phyloP scores from a whole-genome alignment of 2,329 filamentous ascomycete genomes.

The Fusarium floridanum region DNA sequence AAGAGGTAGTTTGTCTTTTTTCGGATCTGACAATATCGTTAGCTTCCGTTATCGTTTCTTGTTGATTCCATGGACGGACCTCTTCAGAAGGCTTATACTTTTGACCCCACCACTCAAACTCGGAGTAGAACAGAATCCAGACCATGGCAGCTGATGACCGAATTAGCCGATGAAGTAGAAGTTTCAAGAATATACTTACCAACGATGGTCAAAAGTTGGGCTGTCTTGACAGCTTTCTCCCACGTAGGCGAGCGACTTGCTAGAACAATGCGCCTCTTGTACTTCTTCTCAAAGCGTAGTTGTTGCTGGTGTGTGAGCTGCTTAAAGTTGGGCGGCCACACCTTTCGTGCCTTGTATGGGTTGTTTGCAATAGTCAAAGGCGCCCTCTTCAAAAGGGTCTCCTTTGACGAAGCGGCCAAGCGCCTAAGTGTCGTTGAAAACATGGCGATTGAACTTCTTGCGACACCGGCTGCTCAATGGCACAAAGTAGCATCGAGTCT shows the following conservation, averaged over 20 bases:
- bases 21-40: conserved; percentile 49
- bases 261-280: conserved; percentile 76
- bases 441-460: conserved; percentile 44
- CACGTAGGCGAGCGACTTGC: conserved; percentile 73
- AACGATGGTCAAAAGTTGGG: conserved; percentile 70
- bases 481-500: conserved; percentile 17
- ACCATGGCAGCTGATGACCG: conserved; percentile 50
- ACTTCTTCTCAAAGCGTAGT: conserved; percentile 83
- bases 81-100: conserved; percentile 59
- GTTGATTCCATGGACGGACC: conserved; percentile 42
- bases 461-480: conserved; percentile 23
- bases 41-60: conserved; percentile 8
- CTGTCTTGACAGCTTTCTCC: conserved; percentile 74
- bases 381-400: conserved; percentile 43
- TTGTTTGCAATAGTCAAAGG: conserved; percentile 61
- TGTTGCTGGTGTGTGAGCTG: conserved; percentile 78
- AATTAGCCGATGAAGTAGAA: conserved; percentile 20
- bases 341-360: conserved; percentile 75
- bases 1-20: conserved; percentile 55
- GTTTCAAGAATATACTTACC: conserved; percentile 54
- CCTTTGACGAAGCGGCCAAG: conserved; percentile 50
- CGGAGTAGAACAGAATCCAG: conserved; percentile 57
- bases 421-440: conserved; percentile 52
- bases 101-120: conserved; percentile 60
- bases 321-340: conserved; percentile 83